Evolutionary conservation across 1,284 basidiomycete species (phyloP), one percentile per base, ranked within the genome.

Genomic region (Fomitiporia mediterranea): DNA sequence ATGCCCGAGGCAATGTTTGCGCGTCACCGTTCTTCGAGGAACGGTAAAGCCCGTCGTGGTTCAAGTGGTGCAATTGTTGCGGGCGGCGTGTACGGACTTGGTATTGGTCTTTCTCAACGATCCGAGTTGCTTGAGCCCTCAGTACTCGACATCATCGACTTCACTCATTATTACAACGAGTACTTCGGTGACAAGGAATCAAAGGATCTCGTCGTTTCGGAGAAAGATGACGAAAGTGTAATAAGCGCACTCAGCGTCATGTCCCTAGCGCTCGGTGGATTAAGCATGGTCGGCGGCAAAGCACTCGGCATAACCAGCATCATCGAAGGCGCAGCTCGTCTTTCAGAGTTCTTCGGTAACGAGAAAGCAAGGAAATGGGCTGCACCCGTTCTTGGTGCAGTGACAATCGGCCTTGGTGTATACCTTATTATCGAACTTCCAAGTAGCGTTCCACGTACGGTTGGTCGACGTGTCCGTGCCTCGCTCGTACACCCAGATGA

Each of bases 1-100:
- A 86, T 94, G 74, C 91, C 96, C 9, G 88, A 95, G 66, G 94
- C 91, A 17, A 99, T 99, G 97, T 99, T 99, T 74, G 71, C 76
- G 17, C 70, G 75, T 57, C 74, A 80, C 57, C 69, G 72, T 46
- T 71, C 76, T 44, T 79, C 76, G 60, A 83, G 77, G 65, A 70
- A 72, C 25, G 68, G 70, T 49, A 74, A 75, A 66, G 70, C 68
- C 35, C 71, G 74, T 42, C 76, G 77, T 40, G 72, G 75, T 17
- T 74, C 73, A 47, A 75, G 73, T n/a, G 73, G 75, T 11, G 73
- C 79, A 6, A 71, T 88, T 52, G 86, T 90, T 46, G 86, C 86
- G 52, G 89, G 86, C 55, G 87, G 86, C 57, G 64, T 81, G 2
- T 77, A 83, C 63, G 86, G 87, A 11, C 79, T 91, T 7, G 89